phyloP scores from a whole-genome alignment of 257 asterid genomes.

The Primulina huaijiensis region DNA sequence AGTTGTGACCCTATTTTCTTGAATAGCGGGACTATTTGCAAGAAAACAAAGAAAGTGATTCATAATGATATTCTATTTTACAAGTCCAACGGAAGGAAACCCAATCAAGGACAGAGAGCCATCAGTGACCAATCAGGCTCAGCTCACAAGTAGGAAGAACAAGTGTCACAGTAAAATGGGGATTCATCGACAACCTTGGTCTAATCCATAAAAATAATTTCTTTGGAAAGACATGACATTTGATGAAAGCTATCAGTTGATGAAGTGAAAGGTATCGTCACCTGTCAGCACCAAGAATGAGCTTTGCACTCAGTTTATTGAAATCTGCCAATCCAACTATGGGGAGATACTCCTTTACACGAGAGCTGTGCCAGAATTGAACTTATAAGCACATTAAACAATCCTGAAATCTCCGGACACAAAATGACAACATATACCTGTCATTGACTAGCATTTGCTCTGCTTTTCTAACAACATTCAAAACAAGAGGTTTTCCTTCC shows the following conservation, averaged over 20 bases:
- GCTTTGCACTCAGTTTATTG: constrained; percentile 88
- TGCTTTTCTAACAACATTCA: constrained; percentile 88
- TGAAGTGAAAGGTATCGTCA: constrained; percentile 11
- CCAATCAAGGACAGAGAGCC: background rate
- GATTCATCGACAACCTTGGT: background rate
- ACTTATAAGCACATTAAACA: constrained; percentile 20
- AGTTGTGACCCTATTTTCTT: constrained; percentile 86
- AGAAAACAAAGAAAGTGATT: constrained; percentile 25
- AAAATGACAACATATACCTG: constrained; percentile 40
- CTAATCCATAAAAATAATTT: background rate
- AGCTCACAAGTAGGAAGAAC: background rate
- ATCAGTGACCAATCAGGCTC: constrained; percentile 4
- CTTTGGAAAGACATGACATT: constrained; percentile 1
- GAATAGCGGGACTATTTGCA: constrained; percentile 78
- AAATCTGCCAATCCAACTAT: constrained; percentile 86
- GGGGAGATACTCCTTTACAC: constrained; percentile 89
- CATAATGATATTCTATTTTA: constrained; percentile 9
- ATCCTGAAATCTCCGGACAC: constrained; percentile 12
- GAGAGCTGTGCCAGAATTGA: constrained; percentile 51
- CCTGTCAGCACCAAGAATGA: constrained; percentile 94
- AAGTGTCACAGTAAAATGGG: background rate
- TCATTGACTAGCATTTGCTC: constrained; percentile 77
- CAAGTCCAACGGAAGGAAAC: background rate
- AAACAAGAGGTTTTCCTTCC: constrained; percentile 98
- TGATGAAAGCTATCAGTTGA: constrained; percentile 1